These are phyloP conservation scores for Pseudognaphalium luteoalbum DNA, from an alignment of 129 eudicot genomes.

Conservation along the genomic window DNA sequence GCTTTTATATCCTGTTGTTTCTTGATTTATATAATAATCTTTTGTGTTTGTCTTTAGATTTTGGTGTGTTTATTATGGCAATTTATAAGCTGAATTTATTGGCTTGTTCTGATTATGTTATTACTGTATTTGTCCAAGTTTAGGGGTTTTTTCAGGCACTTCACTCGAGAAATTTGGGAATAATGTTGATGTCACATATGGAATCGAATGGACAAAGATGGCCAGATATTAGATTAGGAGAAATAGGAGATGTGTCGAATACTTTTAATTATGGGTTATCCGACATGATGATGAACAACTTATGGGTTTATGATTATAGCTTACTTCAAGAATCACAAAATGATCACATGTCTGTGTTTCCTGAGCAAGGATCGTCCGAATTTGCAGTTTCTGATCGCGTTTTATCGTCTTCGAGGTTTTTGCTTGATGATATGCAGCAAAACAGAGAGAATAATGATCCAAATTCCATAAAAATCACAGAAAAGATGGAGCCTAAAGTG, in stretches of 20 bases:
- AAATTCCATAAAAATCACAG: conserved; percentile 17
- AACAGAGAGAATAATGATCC: conserved; percentile 44
- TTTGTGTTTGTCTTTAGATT: background rate
- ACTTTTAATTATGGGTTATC: conserved; percentile 40
- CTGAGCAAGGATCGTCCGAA: conserved; percentile 26
- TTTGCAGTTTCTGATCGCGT: conserved; percentile 27
- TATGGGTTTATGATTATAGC: conserved; percentile 34
- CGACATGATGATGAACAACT: conserved; percentile 34
- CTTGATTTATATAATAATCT: conserved; percentile 14
- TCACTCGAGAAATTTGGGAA: conserved; percentile 18
- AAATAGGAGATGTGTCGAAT: conserved; percentile 42
- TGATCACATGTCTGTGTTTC: conserved; percentile 23
- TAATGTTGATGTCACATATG: conserved; percentile 40
- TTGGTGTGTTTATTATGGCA: background rate
- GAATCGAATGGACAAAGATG: conserved; percentile 42
- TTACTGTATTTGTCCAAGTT: background rate
- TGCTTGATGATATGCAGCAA: conserved; percentile 11
- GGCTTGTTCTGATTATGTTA: conserved; percentile 12
- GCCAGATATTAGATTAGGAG: conserved; percentile 41
- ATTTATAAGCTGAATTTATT: background rate
- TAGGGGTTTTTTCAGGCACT: conserved; percentile 15
- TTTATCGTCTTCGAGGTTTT: conserved; percentile 29
- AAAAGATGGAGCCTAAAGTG: conserved; percentile 26
- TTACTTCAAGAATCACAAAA: conserved; percentile 30
- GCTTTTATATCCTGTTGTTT: conserved; percentile 7